These are phyloP conservation scores for Podila minutissima DNA, from an alignment of 192 early-diverging fungal genomes.

Conservation along the genomic window DNA sequence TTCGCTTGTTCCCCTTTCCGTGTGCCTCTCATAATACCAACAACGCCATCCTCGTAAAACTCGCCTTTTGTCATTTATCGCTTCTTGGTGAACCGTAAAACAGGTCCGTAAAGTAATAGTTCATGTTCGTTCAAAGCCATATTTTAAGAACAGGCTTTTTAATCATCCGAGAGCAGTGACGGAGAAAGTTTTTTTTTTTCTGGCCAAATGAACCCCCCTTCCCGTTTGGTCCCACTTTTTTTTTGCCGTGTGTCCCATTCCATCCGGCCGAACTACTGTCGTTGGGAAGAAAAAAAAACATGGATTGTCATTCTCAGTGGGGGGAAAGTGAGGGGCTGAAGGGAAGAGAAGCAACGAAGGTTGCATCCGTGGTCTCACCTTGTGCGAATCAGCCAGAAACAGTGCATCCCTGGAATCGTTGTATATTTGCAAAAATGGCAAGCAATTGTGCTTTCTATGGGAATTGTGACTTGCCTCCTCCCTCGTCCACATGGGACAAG, in stretches of 20 bases:
- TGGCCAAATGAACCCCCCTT: no score
- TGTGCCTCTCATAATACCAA: not conserved
- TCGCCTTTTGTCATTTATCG: not conserved
- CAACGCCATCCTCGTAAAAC: not conserved
- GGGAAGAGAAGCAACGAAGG: not conserved
- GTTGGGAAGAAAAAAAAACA: no score
- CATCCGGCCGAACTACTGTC: no score
- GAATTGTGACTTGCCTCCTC: not conserved
- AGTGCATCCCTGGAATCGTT: not conserved
- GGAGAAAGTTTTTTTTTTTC: no score
- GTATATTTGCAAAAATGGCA: not conserved
- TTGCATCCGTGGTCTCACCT: constrained; percentile 3
- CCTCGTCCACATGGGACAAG: not conserved
- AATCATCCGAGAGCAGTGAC: no score
- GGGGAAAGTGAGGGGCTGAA: not conserved
- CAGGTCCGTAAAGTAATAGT: no score
- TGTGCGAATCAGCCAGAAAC: constrained; percentile 2
- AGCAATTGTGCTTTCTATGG: not conserved
- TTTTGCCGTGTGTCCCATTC: no score
- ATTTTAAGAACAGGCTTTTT: no score
- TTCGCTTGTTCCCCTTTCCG: not conserved
- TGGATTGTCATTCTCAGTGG: no score
- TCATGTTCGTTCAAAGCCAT: no score
- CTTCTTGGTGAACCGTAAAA: no score
- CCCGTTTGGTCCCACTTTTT: no score